Base-by-base conservation (phyloP, 106 monocot species). In the Acanthochlamys bracteata region DNA sequence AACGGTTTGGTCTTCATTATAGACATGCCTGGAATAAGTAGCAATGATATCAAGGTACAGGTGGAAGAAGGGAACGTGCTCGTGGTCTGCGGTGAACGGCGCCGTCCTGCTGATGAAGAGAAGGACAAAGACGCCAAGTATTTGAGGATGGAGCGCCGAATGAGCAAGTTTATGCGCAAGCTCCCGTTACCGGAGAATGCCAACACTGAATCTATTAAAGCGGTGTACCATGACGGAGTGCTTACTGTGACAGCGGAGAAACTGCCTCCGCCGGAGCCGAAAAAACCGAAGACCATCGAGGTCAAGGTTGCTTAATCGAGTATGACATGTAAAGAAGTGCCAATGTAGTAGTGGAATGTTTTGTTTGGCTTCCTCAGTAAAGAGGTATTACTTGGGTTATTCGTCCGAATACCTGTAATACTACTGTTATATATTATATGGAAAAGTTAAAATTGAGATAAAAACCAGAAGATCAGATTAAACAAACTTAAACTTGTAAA, bases 211-310 rank as follows among this genome's bases (percentile, higher is more conserved):
- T n/a, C n/a, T 8, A 24, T 75, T 55, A 3, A 51, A 1, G 69
- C 75, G 11, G 55, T 69, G 17, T 75, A 53, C 68, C 25, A 69
- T 61, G 75, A 75, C 49, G 82, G 66, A n/a, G 69, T 52, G 75
- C 75, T 65, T 20, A 80, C 72, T 6, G 86, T 90, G 40, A 86
- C 77, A 21, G 78, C 86, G 21, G 26, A 71, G 73, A 90, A 86
- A 76, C 13, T 71, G 41, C 84, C 84, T 21, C 89, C 84, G 63
- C 84, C 89, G 65, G 84, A 89, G 76, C 84, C 84, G 15, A 89
- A 89, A 84, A 89, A 84, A 70, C 89, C 89, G 9, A 89, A 89
- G 76, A 80, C 84, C 49, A 77, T 89, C 62, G 79, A 89, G 79
- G 85, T 89, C 15, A 81, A 78, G 73, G 64, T 82, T n/a, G 82